Evolutionary conservation across 345 rosid genomes (phyloP).

Genomic region (Turnera subulata): DNA sequence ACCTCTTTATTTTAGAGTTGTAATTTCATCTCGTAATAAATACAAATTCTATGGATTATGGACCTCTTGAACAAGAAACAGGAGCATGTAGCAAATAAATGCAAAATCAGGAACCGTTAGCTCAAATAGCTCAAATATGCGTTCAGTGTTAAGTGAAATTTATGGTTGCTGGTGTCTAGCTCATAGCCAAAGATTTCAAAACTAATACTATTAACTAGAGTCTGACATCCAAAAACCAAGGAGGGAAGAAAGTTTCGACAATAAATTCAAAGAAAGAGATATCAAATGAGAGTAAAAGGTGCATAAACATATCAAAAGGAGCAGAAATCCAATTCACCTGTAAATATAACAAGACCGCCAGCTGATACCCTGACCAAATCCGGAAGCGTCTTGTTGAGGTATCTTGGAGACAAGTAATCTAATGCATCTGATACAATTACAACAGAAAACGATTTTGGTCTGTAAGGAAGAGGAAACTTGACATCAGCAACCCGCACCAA

Average conservation of each 20-base stretch:
- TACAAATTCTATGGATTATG: neutral
- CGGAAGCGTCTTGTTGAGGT: conserved; percentile 86
- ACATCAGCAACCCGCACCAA: conserved; percentile 85
- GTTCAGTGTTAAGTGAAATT: too few species aligned
- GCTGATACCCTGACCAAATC: conserved; percentile 82
- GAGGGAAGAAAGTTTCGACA: neutral
- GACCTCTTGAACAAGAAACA: too few species aligned
- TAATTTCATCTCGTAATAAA: too few species aligned
- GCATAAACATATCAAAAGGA: too few species aligned
- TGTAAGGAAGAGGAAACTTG: conserved; percentile 84
- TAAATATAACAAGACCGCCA: conserved; percentile 67
- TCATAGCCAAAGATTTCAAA: too few species aligned
- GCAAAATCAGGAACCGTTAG: too few species aligned
- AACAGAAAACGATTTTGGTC: conserved; percentile 85
- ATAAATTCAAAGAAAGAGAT: neutral
- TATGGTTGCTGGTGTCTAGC: too few species aligned
- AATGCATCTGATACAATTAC: conserved; percentile 87
- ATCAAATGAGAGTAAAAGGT: neutral
- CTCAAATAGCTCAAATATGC: too few species aligned
- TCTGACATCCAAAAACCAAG: too few species aligned
- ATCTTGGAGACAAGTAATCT: conserved; percentile 88
- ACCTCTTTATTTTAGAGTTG: too few species aligned
- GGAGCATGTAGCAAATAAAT: too few species aligned
- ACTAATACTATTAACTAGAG: too few species aligned
- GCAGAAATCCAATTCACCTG: conserved; percentile 24